Evolutionary conservation across 2,329 filamentous ascomycete species (phyloP).

Genomic region (Ceratocystiopsis sp.): DNA sequence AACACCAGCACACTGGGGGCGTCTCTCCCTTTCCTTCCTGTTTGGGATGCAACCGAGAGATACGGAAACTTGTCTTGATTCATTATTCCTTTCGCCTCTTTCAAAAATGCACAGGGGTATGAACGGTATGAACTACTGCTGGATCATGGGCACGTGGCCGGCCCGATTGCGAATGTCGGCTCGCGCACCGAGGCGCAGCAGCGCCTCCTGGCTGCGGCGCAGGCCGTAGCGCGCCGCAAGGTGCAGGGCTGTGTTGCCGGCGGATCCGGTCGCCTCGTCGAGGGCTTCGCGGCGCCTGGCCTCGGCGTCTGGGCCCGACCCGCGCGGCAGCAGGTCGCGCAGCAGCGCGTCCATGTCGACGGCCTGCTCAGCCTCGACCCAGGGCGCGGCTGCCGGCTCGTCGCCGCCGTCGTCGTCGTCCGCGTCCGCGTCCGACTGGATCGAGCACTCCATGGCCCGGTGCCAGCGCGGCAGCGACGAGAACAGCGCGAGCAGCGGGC

Average conservation of each 20-base stretch:
- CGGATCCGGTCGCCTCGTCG: background rate
- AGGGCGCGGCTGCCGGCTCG: background rate
- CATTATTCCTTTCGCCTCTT: no score
- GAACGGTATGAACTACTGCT: no score
- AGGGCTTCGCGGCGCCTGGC: background rate
- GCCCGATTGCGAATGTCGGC: background rate
- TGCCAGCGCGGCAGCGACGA: background rate
- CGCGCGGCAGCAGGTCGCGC: background rate
- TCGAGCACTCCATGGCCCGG: background rate
- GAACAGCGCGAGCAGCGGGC: background rate
- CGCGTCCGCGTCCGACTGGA: background rate
- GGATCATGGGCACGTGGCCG: background rate
- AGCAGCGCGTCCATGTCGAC: background rate
- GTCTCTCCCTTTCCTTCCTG: no score
- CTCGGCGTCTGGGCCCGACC: background rate
- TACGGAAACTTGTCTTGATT: no score
- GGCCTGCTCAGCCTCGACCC: background rate
- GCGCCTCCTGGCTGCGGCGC: background rate
- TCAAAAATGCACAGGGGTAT: no score
- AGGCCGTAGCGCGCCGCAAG: background rate
- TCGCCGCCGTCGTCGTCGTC: background rate
- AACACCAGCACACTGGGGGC: no score
- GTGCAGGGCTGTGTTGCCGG: conserved; percentile 2
- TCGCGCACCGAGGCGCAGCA: conserved; percentile 1
- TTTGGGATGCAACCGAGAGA: no score